These are phyloP conservation scores for Mycocentrospora acerina DNA, from an alignment of 2,329 filamentous ascomycete genomes.

Conservation along the genomic window DNA sequence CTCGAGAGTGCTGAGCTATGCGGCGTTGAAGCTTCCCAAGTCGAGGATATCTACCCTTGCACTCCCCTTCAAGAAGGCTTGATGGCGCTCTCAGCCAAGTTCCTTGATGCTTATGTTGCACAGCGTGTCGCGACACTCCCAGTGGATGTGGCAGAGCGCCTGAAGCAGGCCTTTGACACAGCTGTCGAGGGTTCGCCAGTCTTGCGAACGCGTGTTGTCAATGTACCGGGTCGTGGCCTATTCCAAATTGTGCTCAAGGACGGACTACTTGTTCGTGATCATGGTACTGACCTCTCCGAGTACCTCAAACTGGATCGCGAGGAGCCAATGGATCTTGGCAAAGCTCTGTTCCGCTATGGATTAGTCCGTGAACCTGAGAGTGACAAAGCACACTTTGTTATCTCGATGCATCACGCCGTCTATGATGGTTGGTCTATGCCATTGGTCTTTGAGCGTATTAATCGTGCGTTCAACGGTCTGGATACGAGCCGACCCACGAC, in stretches of 20 bases:
- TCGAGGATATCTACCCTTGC: conserved; percentile 47
- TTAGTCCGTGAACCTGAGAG: conserved; percentile 28
- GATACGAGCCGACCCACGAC: conserved; percentile 26
- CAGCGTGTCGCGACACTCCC: conserved; percentile 39
- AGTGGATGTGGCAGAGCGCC: conserved; percentile 31
- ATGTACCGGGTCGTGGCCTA: conserved; percentile 39
- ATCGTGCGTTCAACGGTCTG: conserved; percentile 32
- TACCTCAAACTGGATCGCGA: conserved; percentile 40
- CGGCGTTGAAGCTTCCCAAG: conserved; percentile 15
- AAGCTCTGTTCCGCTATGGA: conserved; percentile 41
- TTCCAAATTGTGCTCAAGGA: conserved; percentile 43
- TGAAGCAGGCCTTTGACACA: conserved; percentile 42
- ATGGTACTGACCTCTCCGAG: conserved; percentile 25
- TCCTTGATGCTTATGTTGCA: conserved; percentile 41
- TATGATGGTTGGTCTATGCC: conserved; percentile 53
- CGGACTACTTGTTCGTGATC: conserved; percentile 29
- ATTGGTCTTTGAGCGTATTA: conserved; percentile 38
- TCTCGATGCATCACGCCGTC: conserved; percentile 55
- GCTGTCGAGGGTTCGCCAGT: conserved; percentile 36
- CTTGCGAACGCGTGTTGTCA: conserved; percentile 44
- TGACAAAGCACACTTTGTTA: conserved; percentile 46
- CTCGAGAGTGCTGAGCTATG: conserved; percentile 43
- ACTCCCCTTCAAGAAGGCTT: conserved; percentile 46
- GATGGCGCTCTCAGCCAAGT: conserved; percentile 43
- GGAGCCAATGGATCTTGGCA: conserved; percentile 44